Evolutionary conservation across 139 green algal genomes (phyloP).

Genomic region (Asterochloris erici): DNA sequence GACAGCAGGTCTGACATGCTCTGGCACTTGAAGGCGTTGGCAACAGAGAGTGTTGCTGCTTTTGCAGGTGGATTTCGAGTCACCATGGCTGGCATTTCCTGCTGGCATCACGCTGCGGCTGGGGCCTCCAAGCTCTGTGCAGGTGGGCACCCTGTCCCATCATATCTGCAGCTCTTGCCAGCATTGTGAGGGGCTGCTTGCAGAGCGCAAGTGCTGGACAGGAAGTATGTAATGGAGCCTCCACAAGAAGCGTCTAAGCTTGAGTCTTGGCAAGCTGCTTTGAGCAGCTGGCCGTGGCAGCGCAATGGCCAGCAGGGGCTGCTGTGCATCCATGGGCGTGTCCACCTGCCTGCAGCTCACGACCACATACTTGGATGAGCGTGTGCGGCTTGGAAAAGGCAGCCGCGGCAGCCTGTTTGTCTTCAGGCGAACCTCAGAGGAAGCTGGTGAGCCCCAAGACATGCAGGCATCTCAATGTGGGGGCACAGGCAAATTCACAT

Average conservation of each 20-base stretch:
- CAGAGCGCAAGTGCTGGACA: no score
- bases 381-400: constrained; percentile 60
- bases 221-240: no score
- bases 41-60: not conserved
- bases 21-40: not conserved
- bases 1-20: not conserved
- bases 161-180: no score
- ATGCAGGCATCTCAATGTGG: not conserved
- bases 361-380: constrained; percentile 72
- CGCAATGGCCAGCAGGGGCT: no score
- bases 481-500: not conserved
- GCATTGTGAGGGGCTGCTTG: no score
- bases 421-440: constrained; percentile 51
- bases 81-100: constrained; percentile 33
- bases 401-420: constrained; percentile 59
- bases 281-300: no score
- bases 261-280: no score
- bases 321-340: no score
- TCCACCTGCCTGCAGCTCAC: constrained; percentile 21
- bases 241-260: no score
- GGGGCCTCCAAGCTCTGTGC: constrained; percentile 43
- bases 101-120: constrained; percentile 10
- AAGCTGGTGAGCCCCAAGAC: constrained; percentile 19
- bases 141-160: not conserved
- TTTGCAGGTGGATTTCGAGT: constrained; percentile 50